Evolutionary conservation across 2,329 filamentous ascomycete species (phyloP).

Genomic region (Colletotrichum spinosum): DNA sequence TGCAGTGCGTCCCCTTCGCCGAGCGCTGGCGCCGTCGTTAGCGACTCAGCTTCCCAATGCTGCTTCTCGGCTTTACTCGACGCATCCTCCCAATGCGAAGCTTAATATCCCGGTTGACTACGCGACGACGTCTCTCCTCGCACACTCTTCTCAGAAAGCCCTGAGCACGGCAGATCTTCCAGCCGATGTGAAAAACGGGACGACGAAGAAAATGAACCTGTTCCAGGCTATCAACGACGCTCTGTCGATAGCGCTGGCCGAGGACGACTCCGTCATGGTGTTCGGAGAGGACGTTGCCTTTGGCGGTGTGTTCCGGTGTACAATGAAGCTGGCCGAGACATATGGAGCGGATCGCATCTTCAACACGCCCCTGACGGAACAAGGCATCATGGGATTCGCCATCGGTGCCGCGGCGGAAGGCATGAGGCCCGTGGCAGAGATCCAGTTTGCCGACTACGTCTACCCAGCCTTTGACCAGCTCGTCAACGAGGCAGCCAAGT

Average conservation of each 20-base stretch:
- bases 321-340: conserved; percentile 88
- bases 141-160: conserved; percentile 81
- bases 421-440: conserved; percentile 92
- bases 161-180: conserved; percentile 80
- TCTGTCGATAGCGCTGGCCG: conserved; percentile 81
- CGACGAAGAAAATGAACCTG: conserved; percentile 89
- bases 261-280: conserved; percentile 87
- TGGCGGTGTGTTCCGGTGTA: conserved; percentile 94
- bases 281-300: conserved; percentile 99
- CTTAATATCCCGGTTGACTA: conserved; percentile 93
- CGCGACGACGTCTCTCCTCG: conserved; percentile 80
- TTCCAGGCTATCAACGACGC: conserved; percentile 96
- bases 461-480: conserved; percentile 94
- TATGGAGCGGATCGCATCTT: conserved; percentile 92
- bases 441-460: conserved; percentile 96
- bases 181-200: conserved; percentile 70
- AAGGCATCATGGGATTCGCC: conserved; percentile 93
- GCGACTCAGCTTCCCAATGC: conserved; percentile 26
- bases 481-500: conserved; percentile 92
- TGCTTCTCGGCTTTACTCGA: conserved; percentile 58
- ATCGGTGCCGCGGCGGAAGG: conserved; percentile 92
- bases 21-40: conserved; percentile 32
- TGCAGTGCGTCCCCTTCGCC: conserved; percentile 30
- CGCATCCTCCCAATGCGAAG: conserved; percentile 68
- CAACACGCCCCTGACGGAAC: conserved; percentile 94